Evolutionary conservation across 2,329 filamentous ascomycete genomes (phyloP), one percentile per base, ranked within the genome.

Genomic region (Exophiala alcalophila): DNA sequence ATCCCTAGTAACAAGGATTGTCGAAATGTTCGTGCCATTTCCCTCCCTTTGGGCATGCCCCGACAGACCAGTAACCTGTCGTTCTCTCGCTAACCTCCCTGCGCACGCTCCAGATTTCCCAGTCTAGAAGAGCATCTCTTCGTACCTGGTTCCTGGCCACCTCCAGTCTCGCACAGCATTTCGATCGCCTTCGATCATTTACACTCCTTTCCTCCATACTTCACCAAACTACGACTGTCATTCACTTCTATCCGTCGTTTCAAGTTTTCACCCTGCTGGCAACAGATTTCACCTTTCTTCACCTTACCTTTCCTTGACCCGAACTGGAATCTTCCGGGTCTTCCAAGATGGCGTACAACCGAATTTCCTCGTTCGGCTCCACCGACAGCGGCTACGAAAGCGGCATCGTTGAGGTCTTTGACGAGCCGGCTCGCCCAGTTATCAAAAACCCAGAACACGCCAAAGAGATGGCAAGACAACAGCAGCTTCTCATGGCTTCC

Each of bases 401-500:
- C 44, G 84, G 84, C 58, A 77, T 83, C 41, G 81, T 85, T 57
- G 73, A 72, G 50, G 70, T 74, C 51, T 70, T 75, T 41, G 68
- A 76, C 50, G 74, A 79, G 46, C 72, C 64, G 50, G 54, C 59
- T 40, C 42, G 44, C 18, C 57, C 58, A 8, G 55, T 57, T 23
- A 79, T 80, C 55, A 82, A 81, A 52, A 73, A 82, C 48, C 81
- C 84, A 61, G 85, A 92, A 59, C 82, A 86, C 49, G 80, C 83
- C 56, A 87, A 84, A 66, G 78, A 87, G 61, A 72, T 92, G 57
- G 84, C 86, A 47, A 81, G 85, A 61, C 81, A 91, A 68, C 81
- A 83, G 59, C 91, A 96, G 67, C 86, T 91, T 61, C 83, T 84
- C 55, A 84, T 97, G 57, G 89, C 84, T 49, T 86, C 89, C 61